Percentiles rank a stretch among this genome's conserved stretches.
These are phyloP conservation scores for Solanum tacnaense DNA, from an alignment of 257 asterid species.

Conservation along the genomic window DNA sequence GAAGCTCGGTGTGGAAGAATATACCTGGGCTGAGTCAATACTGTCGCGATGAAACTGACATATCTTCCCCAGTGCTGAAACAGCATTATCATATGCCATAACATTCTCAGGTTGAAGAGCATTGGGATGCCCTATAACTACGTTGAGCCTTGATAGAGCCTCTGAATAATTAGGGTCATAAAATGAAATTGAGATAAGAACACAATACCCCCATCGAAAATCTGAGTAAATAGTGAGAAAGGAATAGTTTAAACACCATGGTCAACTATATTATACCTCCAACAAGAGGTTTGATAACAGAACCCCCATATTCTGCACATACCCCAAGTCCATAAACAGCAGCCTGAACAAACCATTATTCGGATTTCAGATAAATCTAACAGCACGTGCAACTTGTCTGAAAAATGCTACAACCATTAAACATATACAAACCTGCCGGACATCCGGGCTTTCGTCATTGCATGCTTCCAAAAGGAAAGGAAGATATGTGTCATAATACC, in stretches of 20 bases:
- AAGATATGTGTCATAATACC: constrained; percentile 86
- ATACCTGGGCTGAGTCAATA: constrained; percentile 86
- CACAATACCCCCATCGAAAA: neutral
- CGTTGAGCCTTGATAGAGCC: constrained; percentile 94
- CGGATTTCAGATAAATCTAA: neutral
- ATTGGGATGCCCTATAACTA: constrained; percentile 65
- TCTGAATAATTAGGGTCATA: constrained; percentile 33
- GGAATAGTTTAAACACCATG: neutral
- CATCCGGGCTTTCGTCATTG: constrained; percentile 85
- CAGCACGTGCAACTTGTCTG: neutral
- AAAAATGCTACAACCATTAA: neutral
- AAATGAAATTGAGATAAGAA: neutral
- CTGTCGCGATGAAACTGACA: constrained; percentile 89
- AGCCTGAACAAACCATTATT: constrained; percentile 47
- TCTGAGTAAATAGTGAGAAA: neutral
- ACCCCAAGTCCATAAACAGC: constrained; percentile 97
- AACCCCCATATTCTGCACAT: constrained; percentile 88
- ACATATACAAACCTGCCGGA: constrained; percentile 65
- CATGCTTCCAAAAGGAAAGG: constrained; percentile 98
- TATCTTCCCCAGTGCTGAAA: constrained; percentile 95
- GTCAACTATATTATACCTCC: constrained; percentile 42
- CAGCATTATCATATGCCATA: constrained; percentile 99
- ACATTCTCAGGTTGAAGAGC: constrained; percentile 59
- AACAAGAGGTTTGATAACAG: constrained; percentile 81
- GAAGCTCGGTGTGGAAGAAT: neutral